Base-by-base conservation (phyloP, 441 rosid genomes). In the Theobroma grandiflorum region DNA sequence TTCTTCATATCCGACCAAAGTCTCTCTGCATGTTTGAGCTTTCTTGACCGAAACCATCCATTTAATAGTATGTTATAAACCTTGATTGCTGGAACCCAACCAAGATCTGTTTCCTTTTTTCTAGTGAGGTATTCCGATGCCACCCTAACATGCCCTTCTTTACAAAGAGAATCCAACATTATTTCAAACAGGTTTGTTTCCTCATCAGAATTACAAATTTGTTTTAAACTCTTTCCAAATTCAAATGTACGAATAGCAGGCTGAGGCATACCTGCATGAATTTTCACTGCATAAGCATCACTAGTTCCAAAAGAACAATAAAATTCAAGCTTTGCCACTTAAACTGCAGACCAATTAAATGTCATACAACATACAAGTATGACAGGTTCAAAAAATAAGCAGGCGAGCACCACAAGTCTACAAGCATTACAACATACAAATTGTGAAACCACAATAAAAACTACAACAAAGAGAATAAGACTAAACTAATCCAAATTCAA, bases 101-200 rank as follows among this genome's bases (percentile, higher is more conserved):
- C 74, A 1, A 80, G 47, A 47, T 86, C 89, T 77, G 64, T 61
- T 73, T 57, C 78, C 83, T 75, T 83, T 78, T 52, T 89, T 50
- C 82, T 70, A 77, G 86, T 79, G 63, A 90, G 71, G 80, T 90
- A 91, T 22, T 88, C 81, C 9, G 88, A 85, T 43, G 94, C 95
- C 52, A 80, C 90, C 78, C 86, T 86, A 79, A 91, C 92, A 79
- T 82, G 86, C 75, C 93, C 95, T 87, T 95, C 96, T 85, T 95
- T 93, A 78, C 94, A 93, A 63, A 95, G 91, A 2, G 96, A 88
- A 84, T 96, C 99, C 90, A 95, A 85, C 83, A 93, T 86, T 80
- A 88, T 84, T 77, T 92, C 96, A 42, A 96, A 84, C 84, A 95
- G 79, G 72, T 82, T 80, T 40, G n/a, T 37, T 71, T 78, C 86